Conservation (phyloP, 2,329 filamentous ascomycete species). For the Biscogniauxia sp. region DNA sequence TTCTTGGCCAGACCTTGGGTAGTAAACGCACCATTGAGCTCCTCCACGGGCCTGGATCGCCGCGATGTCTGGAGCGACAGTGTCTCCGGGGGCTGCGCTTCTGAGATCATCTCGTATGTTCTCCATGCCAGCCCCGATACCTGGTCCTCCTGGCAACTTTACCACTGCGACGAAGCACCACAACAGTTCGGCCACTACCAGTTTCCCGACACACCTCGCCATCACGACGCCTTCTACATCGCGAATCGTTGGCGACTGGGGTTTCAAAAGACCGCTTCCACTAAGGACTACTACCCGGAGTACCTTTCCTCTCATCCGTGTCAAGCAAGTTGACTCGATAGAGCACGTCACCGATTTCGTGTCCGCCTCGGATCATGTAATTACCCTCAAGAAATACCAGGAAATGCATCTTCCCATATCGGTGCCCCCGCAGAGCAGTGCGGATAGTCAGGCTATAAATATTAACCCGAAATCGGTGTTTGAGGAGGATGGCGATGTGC, state of each 20-base stretch:
- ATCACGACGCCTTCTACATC: conserved; percentile 76
- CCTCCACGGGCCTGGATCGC: conserved; percentile 14
- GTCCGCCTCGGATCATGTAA: conserved; percentile 76
- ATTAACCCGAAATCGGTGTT: conserved; percentile 51
- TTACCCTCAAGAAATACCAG: conserved; percentile 82
- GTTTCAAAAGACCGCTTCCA: conserved; percentile 82
- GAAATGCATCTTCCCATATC: conserved; percentile 74
- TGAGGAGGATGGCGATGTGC: conserved; percentile 56
- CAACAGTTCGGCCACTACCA: conserved; percentile 70
- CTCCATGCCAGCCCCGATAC: conserved; percentile 75
- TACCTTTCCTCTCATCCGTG: conserved; percentile 70
- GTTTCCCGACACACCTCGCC: conserved; percentile 78
- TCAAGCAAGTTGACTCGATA: conserved; percentile 77
- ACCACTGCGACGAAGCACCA: conserved; percentile 45
- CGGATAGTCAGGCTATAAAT: conserved; percentile 17
- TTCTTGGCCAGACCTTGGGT: too few species aligned
- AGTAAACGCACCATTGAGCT: neutral
- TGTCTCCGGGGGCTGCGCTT: conserved; percentile 65
- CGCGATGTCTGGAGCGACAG: conserved; percentile 29
- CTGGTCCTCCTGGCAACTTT: conserved; percentile 53
- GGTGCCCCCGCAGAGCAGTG: conserved; percentile 37
- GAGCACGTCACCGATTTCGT: conserved; percentile 89
- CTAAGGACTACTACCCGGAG: conserved; percentile 69
- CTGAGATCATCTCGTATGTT: conserved; percentile 88
- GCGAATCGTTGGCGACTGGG: conserved; percentile 81